Conservation (phyloP, 306 rosid species). For the Trichosanthes truncata region DNA sequence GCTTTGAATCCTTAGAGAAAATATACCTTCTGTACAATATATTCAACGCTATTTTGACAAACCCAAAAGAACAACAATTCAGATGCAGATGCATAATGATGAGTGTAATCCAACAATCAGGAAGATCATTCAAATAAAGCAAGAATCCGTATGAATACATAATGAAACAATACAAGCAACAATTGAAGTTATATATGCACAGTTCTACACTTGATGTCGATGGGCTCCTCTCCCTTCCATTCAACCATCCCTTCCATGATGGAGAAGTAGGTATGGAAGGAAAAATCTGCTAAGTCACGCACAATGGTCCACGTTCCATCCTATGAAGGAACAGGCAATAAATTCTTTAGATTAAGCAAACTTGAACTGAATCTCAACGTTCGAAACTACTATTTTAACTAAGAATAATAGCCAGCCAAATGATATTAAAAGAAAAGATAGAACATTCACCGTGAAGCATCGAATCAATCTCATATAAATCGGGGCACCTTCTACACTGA, state of each 20-base stretch:
- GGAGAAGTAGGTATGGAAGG: slow-evolving; percentile 22
- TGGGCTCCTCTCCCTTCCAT: slow-evolving; percentile 13
- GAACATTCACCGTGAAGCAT: slow-evolving; percentile 14
- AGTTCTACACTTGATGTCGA: slow-evolving; percentile 8
- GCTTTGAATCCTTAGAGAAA: background rate
- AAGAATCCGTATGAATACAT: background rate
- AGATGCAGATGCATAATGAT: background rate
- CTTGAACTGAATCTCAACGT: background rate
- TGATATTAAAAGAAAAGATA: background rate
- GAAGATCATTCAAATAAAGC: background rate
- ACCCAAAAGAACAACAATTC: background rate
- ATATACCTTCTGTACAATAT: background rate
- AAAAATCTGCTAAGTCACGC: slow-evolving; percentile 18
- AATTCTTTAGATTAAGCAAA: background rate
- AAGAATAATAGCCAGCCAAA: background rate
- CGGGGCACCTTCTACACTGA: slow-evolving; percentile 9
- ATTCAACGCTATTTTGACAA: background rate
- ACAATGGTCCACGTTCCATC: slow-evolving; percentile 16
- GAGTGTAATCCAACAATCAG: background rate
- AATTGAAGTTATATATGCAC: background rate
- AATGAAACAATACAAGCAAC: background rate
- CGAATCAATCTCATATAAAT: slow-evolving; percentile 14
- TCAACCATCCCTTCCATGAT: slow-evolving; percentile 10
- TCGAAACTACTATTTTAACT: background rate
- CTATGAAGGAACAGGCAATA: background rate